phyloP scores from a whole-genome alignment of 768 basidiomycete genomes.

The Tremella yokohamensis region DNA sequence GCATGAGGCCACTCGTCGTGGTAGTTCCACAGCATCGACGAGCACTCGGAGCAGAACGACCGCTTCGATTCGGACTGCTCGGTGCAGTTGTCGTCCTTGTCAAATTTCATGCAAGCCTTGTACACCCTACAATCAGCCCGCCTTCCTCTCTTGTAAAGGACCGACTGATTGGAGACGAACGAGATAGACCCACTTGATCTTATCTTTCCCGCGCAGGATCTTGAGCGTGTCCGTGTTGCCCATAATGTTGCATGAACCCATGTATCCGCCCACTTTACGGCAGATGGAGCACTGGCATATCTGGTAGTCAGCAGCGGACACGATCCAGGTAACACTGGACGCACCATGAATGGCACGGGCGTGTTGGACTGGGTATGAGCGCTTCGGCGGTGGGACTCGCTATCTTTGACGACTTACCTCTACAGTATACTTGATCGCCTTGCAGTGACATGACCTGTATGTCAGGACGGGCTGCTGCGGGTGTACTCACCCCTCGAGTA shows the following conservation, averaged over 20 bases:
- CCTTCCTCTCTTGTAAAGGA: background rate
- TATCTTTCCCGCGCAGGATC: conserved; percentile 43
- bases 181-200: conserved; percentile 42
- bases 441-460: conserved; percentile 49
- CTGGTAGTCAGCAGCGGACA: conserved; percentile 6
- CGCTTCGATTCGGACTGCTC: conserved; percentile 35
- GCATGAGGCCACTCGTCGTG: conserved; percentile 46
- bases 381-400: background rate
- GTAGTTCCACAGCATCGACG: conserved; percentile 49
- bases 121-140: conserved; percentile 26
- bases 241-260: conserved; percentile 51
- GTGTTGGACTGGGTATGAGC: conserved; percentile 38
- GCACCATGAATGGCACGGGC: conserved; percentile 46
- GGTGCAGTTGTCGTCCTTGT: conserved; percentile 38
- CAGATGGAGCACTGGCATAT: conserved; percentile 50
- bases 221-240: conserved; percentile 45
- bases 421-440: conserved; percentile 42
- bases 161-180: background rate
- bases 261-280: conserved; percentile 49
- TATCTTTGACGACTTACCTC: conserved; percentile 19
- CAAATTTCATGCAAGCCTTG: conserved; percentile 32
- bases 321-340: conserved; percentile 6
- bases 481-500: conserved; percentile 41
- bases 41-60: conserved; percentile 45
- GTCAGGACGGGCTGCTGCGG: background rate